Percentiles rank a stretch among this genome's conserved stretches.
phyloP scores from a whole-genome alignment of 1,284 basidiomycete genomes.

The Coniophora puteana region DNA sequence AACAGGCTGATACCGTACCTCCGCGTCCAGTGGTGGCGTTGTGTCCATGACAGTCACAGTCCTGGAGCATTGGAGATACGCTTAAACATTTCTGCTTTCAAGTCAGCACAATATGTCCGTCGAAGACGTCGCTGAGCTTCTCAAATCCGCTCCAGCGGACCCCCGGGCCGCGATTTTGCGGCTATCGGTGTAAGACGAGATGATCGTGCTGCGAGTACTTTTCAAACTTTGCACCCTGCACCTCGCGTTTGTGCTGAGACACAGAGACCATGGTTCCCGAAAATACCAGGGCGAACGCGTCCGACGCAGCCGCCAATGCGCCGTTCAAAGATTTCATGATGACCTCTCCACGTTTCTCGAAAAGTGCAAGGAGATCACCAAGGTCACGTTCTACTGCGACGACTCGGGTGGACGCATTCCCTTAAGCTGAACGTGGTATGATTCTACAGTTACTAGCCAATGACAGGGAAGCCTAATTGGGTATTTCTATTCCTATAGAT shows the following conservation, averaged over 20 bases:
- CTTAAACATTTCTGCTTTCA: conserved; percentile 32
- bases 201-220: conserved; percentile 22
- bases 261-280: not conserved
- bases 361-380: conserved; percentile 14
- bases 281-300: conserved; percentile 26
- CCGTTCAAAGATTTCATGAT: conserved; percentile 25
- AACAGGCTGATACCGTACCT: too few species aligned
- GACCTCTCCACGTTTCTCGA: conserved; percentile 17
- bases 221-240: too few species aligned
- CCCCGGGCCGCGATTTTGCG: conserved; percentile 12
- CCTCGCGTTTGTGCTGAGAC: too few species aligned
- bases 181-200: conserved; percentile 25
- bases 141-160: conserved; percentile 15
- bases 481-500: conserved; percentile 15
- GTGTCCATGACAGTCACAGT: conserved; percentile 8
- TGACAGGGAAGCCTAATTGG: conserved; percentile 1
- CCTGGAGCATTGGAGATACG: conserved; percentile 44
- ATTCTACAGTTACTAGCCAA: not conserved
- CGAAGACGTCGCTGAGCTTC: conserved; percentile 20
- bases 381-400: conserved; percentile 28
- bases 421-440: conserved; percentile 26
- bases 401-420: conserved; percentile 26
- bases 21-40: not conserved
- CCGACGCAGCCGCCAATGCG: conserved; percentile 21
- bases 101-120: conserved; percentile 14